Evolutionary conservation across 2,329 filamentous ascomycete genomes (phyloP), one percentile per base, ranked within the genome.

Genomic region (Dothistroma septosporum): DNA sequence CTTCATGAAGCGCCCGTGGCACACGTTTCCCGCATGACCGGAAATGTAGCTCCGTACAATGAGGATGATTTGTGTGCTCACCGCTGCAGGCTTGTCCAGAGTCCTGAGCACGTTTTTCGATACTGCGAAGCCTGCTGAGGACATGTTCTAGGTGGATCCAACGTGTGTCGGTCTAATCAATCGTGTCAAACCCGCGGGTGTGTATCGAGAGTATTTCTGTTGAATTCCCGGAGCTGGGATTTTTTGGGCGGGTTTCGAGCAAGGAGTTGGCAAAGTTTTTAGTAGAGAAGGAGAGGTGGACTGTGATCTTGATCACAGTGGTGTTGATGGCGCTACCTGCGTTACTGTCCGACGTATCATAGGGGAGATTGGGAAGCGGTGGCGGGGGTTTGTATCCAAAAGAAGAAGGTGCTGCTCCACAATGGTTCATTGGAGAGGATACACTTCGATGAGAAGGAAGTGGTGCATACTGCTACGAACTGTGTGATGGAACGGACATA

Each of bases 161-260:
- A 63, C 61, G 24, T 61, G 58, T 28, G 37, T 63, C 14, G 61
- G 55, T 35, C 50, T 63, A 19, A 60, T 63, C 21, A 57, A 63
- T 33, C 55, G 61, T n/a, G 58, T 63, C 22, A 63, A 63, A 24
- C 52, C 58, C n/a, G 58, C 50, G 10, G 61, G 61, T 16, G 55
- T 58, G 19, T 28, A 6, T 28, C 24, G 2, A 6, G 24, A 6
- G 24, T 6, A 28, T 31, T 61, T 5, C 60, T 55, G 41, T 52
- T 58, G 44, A 55, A 61, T 14, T 61, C 56, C 46, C 44, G 31
- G 12, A 2, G 37, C 60, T n/a, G 56, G 60, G 7, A 47, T 59
- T 14, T 19, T 16, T 22, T 61, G 60, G 60, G 56, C 49, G 46
- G 9, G 59, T 61, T 56, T 52, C 60, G 14, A n/a, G 50, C 21